Conservation (phyloP, 2,329 filamentous ascomycete species). For the Dactylellina parvicollis region DNA sequence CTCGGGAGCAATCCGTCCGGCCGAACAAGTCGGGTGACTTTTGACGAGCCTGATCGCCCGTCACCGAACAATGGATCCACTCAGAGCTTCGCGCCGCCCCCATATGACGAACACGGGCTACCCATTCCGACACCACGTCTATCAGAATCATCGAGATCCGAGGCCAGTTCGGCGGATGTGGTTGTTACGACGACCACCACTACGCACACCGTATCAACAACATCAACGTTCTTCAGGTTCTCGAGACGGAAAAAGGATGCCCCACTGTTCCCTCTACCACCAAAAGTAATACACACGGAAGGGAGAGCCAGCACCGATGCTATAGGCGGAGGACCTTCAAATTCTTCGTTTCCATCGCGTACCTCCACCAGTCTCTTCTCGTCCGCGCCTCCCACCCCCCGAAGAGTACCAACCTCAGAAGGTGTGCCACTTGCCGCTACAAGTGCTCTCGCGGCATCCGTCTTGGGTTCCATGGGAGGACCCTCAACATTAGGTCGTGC, state of each 20-base stretch:
- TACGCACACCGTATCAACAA: slow-evolving; percentile 71
- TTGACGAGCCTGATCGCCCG: slow-evolving; percentile 70
- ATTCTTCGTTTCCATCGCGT: slow-evolving; percentile 22
- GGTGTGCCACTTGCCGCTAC: slow-evolving; percentile 34
- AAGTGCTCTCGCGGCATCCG: slow-evolving; percentile 62
- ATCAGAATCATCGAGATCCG: slow-evolving; percentile 89
- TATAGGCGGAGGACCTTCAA: slow-evolving; percentile 31
- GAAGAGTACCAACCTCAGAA: slow-evolving; percentile 40
- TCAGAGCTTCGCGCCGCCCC: slow-evolving; percentile 65
- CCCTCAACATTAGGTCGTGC: slow-evolving; percentile 67
- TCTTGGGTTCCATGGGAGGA: slow-evolving; percentile 59
- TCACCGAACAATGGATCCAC: slow-evolving; percentile 64
- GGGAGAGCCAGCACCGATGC: slow-evolving; percentile 58
- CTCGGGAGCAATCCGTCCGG: slow-evolving; percentile 68
- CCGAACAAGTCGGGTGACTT: slow-evolving; percentile 66
- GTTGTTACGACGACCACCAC: slow-evolving; percentile 69
- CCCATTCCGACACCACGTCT: slow-evolving; percentile 73
- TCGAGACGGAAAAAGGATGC: slow-evolving; percentile 78
- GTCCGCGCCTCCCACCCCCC: slow-evolving; percentile 35
- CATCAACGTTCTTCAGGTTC: slow-evolving; percentile 81
- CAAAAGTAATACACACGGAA: slow-evolving; percentile 67
- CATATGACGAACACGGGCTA: slow-evolving; percentile 72
- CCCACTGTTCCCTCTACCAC: slow-evolving; percentile 86
- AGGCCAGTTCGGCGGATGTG: slow-evolving; percentile 79
- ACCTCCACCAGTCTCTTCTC: slow-evolving; percentile 25